Conservation (phyloP, 805 yeast species). For the Saccharomycopsis capsularis region DNA sequence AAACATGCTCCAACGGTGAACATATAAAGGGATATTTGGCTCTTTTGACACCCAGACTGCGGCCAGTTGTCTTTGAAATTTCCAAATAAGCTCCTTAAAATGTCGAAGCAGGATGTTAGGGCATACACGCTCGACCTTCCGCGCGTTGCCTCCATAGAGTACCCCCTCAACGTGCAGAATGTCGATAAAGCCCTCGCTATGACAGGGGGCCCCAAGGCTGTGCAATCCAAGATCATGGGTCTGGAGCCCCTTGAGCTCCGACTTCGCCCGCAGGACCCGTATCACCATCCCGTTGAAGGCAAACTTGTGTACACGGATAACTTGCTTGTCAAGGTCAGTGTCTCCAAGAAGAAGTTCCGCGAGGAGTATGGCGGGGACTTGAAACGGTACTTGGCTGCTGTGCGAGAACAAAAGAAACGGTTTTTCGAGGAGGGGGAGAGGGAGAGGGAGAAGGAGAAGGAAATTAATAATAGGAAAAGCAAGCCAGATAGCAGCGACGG, state of each 20-base stretch:
- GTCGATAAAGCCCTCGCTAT: conserved; percentile 54
- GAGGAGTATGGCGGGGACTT: conserved; percentile 19
- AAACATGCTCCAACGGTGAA: no score
- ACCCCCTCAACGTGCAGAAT: conserved; percentile 66
- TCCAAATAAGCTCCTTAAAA: no score
- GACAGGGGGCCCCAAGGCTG: conserved; percentile 55
- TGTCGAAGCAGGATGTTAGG: conserved; percentile 36
- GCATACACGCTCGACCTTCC: conserved; percentile 66
- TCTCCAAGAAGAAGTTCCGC: conserved; percentile 21
- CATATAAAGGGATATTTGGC: no score
- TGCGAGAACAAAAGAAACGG: conserved; percentile 1
- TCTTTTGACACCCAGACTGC: no score
- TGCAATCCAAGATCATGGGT: conserved; percentile 37
- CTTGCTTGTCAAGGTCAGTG: conserved; percentile 27
- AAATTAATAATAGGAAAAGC: conserved; percentile 29
- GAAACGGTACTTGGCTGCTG: conserved; percentile 9
- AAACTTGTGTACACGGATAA: conserved; percentile 23
- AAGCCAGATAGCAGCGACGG: conserved; percentile 67
- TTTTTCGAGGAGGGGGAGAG: conserved; percentile 7
- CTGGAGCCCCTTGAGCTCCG: conserved; percentile 26
- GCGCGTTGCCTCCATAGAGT: conserved; percentile 65
- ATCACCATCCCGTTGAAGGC: conserved; percentile 26
- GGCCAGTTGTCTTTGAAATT: no score
- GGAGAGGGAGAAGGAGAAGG: conserved; percentile 33
- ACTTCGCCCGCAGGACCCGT: conserved; percentile 31